These are phyloP conservation scores for Chaetomium tenue DNA, from an alignment of 495 filamentous ascomycete species.

Conservation along the genomic window DNA sequence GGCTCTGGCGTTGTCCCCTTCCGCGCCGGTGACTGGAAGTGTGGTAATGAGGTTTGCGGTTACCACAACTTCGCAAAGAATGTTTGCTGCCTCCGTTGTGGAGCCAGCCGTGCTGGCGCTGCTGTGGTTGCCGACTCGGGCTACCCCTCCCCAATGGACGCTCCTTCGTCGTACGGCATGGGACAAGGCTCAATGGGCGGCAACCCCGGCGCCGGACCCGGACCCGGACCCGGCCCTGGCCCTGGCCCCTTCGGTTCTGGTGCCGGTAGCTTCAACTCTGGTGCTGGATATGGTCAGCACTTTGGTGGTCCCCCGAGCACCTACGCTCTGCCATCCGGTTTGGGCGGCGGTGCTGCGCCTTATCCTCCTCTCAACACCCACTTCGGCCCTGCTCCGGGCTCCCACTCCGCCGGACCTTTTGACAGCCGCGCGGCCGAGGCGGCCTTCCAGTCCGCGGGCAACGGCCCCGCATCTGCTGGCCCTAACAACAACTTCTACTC, in stretches of 20 bases:
- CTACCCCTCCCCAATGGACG: slow-evolving; percentile 87
- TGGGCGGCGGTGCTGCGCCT: slow-evolving; percentile 73
- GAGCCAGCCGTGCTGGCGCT: slow-evolving; percentile 87
- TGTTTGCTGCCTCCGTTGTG: slow-evolving; percentile 93
- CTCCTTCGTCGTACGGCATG: slow-evolving; percentile 73
- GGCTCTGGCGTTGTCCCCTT: slow-evolving; percentile 90
- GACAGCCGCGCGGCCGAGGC: slow-evolving; percentile 91
- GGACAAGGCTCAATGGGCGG: slow-evolving; percentile 78
- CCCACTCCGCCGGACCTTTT: slow-evolving; percentile 83
- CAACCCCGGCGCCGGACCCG: slow-evolving; percentile 79
- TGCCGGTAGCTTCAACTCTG: slow-evolving; percentile 67
- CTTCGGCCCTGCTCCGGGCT: slow-evolving; percentile 65
- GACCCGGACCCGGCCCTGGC: slow-evolving; percentile 41
- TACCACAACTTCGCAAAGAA: slow-evolving; percentile 99
- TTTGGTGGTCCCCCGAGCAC: slow-evolving; percentile 86
- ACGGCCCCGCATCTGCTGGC: slow-evolving; percentile 64
- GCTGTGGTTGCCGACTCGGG: slow-evolving; percentile 91
- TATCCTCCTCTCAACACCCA: slow-evolving; percentile 84
- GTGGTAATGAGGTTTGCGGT: slow-evolving; percentile 93
- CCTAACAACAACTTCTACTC: slow-evolving; percentile 61
- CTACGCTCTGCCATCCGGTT: slow-evolving; percentile 85
- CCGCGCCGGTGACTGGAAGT: slow-evolving; percentile 98
- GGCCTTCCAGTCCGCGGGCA: slow-evolving; percentile 83
- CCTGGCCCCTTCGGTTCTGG: slow-evolving; percentile 72
- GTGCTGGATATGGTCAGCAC: slow-evolving; percentile 76